phyloP scores from a whole-genome alignment of 2,329 filamentous ascomycete genomes.

The Pseudocercospora eumusae region DNA sequence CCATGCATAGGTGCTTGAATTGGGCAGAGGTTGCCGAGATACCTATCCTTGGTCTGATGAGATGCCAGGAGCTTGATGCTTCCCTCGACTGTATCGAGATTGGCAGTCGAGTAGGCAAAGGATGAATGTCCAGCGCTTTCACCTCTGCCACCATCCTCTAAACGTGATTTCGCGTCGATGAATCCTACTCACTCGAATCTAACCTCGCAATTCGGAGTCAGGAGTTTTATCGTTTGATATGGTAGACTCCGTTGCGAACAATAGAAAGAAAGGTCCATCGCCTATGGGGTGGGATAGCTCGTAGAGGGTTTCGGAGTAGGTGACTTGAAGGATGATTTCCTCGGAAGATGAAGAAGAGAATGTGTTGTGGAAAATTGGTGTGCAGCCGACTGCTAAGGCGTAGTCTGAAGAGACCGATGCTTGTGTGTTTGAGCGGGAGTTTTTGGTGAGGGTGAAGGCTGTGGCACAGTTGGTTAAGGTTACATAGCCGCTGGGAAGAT shows the following conservation, averaged over 20 bases:
- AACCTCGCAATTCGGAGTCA: neutral
- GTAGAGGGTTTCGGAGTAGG: constrained; percentile 3
- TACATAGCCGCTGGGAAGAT: neutral
- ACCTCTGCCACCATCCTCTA: neutral
- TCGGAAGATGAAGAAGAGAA: neutral
- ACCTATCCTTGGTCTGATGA: constrained; percentile 23
- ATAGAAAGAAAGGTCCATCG: constrained; percentile 3
- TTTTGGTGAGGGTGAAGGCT: neutral
- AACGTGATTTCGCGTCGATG: too few relatives aligned
- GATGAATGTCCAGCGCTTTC: neutral
- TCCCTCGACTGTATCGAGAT: constrained; percentile 3
- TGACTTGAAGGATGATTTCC: neutral
- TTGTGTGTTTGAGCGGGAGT: too few relatives aligned
- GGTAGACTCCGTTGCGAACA: constrained; percentile 1
- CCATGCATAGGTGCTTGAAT: constrained; percentile 23
- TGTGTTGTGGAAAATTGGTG: neutral
- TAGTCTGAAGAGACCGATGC: neutral
- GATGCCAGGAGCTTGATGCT: constrained; percentile 20
- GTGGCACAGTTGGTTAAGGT: neutral
- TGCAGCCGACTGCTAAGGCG: neutral
- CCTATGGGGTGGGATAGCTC: neutral
- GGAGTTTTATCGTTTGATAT: neutral
- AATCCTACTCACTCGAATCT: too few relatives aligned
- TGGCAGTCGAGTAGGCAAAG: neutral
- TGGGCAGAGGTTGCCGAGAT: constrained; percentile 24